Evolutionary conservation across 345 rosid genomes (phyloP), one percentile per base, ranked within the genome.

Genomic region (Sisymbrium altissimum): DNA sequence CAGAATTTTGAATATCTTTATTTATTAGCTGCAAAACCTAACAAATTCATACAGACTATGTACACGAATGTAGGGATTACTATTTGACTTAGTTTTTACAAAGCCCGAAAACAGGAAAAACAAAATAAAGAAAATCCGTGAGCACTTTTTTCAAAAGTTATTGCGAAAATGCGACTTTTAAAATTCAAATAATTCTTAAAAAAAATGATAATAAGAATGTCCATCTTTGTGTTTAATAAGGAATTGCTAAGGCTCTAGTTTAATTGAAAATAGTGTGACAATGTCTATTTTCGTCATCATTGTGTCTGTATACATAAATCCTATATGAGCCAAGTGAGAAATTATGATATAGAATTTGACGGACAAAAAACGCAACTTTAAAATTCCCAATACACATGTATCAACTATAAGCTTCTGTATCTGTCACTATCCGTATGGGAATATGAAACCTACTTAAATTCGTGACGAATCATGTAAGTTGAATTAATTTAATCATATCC

Each of bases 371-470:
- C 8, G 15, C 39, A 38, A 67, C 50, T 52, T 50, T 3, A 36
- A 66, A 35, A 5, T 0, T 21, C 11, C 1, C 12, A 14, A 3
- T 38, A 9, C 14, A 11, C 4, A 27, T 19, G 17, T 12, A 40
- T 33, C 35, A 2, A 36, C 32, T 50, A 23, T 0, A 67, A 41
- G 55, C 35, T 56, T 69, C 3, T 19, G 3, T 23, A 70, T 46
- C 18, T 23, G 76, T 72, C 64, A 64, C 70, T 43, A 64, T 33
- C 76, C 40, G 1, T 27, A 4, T 71, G 76, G 23, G 76, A 72
- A 72, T 52, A 52, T 39, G 14, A 61, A 35, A 61, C 38, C 46
- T 11, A 49, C 50, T 60, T 35, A 11, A 45, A 41, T 10, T 57
- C 44, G 56, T 57, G 65, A 44, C 46, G 57, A 58, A 73, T 65